Evolutionary conservation across 2,329 filamentous ascomycete genomes (phyloP), one percentile per base, ranked within the genome.

Genomic region (Ciborinia camelliae): DNA sequence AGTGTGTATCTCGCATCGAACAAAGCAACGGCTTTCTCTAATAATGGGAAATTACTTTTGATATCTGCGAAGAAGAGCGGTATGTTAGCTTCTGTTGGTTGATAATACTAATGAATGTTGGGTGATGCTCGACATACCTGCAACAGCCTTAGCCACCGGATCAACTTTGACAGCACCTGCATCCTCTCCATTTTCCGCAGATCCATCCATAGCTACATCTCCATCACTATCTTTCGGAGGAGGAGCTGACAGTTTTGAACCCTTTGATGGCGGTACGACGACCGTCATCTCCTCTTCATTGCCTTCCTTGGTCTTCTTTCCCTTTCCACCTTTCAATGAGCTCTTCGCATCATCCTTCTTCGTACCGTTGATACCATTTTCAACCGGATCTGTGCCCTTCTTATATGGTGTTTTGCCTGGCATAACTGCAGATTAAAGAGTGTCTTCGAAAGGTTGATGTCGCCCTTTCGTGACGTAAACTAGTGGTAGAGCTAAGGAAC

Each of bases 1-100:
- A 99, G 89, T 65, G 94, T 92, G 80, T 97, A 99, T 81, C 95
- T 89, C 66, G 93, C 87, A 79, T 99, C 95, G 78, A 98, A 99
- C 73, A 96, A 87, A 70, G 88, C 84, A 69, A 99, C 94, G 70
- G 93, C 95, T 74, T 92, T 90, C 75, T 97, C 93, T 75, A 99
- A 85, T 70, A 99, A 85, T 61, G 87, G 86, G 76, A 97, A 97
- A 80, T 96, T 97, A 83, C 86, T 89, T 80, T 93, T 95, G 81
- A 99, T 96, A 78, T 97, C 95, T 98, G 75, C 47, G 65, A 66
- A 58, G 30, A 32, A 68, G 37, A 43, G 39, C 35, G 12, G n/a
- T 60, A 45, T 45, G 65, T 72, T 64, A 71, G 67, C 62, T 64
- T 54, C 51, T 59, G 18, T 32, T 20, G 30, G n/a, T 15, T 32